phyloP scores from a whole-genome alignment of 164 flowering plant genomes.

The Tinospora cordifolia region DNA sequence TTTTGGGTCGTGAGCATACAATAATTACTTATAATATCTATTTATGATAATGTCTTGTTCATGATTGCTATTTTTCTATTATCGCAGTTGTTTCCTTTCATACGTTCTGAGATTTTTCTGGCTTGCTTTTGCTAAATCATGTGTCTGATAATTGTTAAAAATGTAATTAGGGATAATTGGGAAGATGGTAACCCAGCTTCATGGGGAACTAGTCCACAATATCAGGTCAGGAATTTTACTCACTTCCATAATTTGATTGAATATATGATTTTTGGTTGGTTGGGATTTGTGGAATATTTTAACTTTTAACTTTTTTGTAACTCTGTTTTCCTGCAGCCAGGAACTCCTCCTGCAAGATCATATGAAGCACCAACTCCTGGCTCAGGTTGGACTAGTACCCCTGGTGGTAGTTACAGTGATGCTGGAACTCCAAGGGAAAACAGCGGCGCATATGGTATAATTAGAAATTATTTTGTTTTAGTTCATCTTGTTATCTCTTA shows the following conservation, averaged over 20 bases:
- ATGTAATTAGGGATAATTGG: constrained; percentile 71
- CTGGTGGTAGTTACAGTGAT: constrained; percentile 75
- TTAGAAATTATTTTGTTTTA: background rate
- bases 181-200: constrained; percentile 95
- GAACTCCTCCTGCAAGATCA: constrained; percentile 81
- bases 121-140: background rate
- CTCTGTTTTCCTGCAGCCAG: constrained; percentile 49
- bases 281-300: background rate
- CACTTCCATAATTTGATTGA: background rate
- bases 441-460: constrained; percentile 65
- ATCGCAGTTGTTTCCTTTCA: background rate
- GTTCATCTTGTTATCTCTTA: too few species aligned
- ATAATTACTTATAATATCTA: too few species aligned
- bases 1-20: too few species aligned
- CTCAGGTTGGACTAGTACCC: constrained; percentile 89
- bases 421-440: constrained; percentile 94
- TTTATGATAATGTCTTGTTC: too few species aligned
- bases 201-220: constrained; percentile 92
- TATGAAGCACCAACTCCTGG: constrained; percentile 99
- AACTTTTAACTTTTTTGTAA: background rate
- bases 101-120: background rate
- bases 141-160: background rate
- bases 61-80: background rate
- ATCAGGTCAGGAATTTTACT: constrained; percentile 51
- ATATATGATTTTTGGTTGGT: background rate